phyloP scores from a whole-genome alignment of 495 filamentous ascomycete genomes.

The Staphylotrichum longicolle region DNA sequence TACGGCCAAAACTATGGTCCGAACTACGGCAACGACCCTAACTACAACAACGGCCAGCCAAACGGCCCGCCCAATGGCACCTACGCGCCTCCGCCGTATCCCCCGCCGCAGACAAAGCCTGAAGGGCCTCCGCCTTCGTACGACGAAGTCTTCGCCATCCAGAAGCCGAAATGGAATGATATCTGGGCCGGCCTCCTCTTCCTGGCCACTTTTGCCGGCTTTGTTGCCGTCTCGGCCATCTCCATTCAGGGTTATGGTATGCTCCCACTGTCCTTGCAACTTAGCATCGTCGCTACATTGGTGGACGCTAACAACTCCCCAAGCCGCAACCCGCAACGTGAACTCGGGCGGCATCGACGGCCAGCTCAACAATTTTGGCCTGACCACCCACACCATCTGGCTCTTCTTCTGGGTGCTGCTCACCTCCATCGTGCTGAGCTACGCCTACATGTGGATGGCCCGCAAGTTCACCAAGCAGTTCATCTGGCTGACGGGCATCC shows the following conservation, averaged over 20 bases:
- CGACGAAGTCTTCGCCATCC: conserved; percentile 74
- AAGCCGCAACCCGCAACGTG: conserved; percentile 56
- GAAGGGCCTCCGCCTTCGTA: conserved; percentile 56
- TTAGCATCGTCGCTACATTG: neutral
- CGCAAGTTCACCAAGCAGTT: conserved; percentile 84
- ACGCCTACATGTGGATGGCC: conserved; percentile 70
- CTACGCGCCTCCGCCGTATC: conserved; percentile 23
- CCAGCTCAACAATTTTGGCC: conserved; percentile 61
- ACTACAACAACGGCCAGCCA: conserved; percentile 20
- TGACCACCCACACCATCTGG: conserved; percentile 81
- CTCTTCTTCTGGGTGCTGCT: conserved; percentile 75
- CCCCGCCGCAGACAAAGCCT: conserved; percentile 21
- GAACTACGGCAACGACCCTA: conserved; percentile 7
- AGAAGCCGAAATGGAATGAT: conserved; percentile 84
- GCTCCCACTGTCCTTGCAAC: neutral
- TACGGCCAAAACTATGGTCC: no score
- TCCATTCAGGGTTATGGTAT: conserved; percentile 71
- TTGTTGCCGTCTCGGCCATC: conserved; percentile 72
- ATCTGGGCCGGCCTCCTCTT: conserved; percentile 84
- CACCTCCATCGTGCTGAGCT: conserved; percentile 70
- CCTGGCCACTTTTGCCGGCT: conserved; percentile 70
- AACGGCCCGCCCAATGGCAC: conserved; percentile 5
- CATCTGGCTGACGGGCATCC: conserved; percentile 87
- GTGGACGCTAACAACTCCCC: neutral
- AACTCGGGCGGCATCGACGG: conserved; percentile 74